Percentiles rank a stretch among this genome's conserved stretches.
phyloP scores from a whole-genome alignment of 805 yeast genomes.

The Suhomyces vadensis region DNA sequence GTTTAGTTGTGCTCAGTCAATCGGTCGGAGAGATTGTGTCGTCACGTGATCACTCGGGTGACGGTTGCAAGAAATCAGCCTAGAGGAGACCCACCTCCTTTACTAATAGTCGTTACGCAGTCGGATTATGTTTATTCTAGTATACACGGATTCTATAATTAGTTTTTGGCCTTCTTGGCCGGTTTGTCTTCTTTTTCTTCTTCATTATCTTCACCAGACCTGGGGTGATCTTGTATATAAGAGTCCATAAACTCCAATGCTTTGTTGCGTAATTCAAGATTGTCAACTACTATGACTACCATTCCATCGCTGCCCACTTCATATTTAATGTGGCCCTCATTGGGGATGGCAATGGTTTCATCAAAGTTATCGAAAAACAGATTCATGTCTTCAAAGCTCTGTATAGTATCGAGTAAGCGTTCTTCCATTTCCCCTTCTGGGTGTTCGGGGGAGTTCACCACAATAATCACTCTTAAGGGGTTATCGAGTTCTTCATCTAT shows the following conservation, averaged over 20 bases:
- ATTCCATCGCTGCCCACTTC: constrained; percentile 64
- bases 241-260: constrained; percentile 47
- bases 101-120: too few relatives aligned
- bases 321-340: constrained; percentile 54
- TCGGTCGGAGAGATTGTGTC: not conserved
- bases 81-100: too few relatives aligned
- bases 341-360: constrained; percentile 51
- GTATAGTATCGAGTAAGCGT: constrained; percentile 44
- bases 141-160: constrained; percentile 4
- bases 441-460: constrained; percentile 36
- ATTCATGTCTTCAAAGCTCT: constrained; percentile 50
- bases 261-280: constrained; percentile 33
- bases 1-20: not conserved
- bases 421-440: constrained; percentile 52
- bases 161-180: constrained; percentile 6
- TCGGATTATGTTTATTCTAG: not conserved
- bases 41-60: not conserved
- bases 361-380: constrained; percentile 55
- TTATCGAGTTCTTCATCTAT: constrained; percentile 41
- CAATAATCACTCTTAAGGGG: constrained; percentile 47
- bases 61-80: not conserved
- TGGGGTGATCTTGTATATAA: constrained; percentile 20
- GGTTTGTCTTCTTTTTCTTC: constrained; percentile 4
- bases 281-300: constrained; percentile 55
- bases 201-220: constrained; percentile 6